Conservation (phyloP, 2,329 filamentous ascomycete genomes). For the Botrytis porri region DNA sequence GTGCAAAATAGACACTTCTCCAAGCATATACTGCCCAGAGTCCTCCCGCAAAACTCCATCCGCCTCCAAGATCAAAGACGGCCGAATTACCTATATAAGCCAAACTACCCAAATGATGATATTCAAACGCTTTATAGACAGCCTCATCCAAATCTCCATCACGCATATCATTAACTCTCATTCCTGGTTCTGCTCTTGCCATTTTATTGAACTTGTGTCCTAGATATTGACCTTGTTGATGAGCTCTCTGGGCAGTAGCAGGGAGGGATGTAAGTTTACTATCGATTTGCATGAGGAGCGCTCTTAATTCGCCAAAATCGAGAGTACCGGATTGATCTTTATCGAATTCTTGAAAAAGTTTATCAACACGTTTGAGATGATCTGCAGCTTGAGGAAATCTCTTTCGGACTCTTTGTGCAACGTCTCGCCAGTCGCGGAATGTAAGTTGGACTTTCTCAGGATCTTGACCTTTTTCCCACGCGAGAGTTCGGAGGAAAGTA, state of each 20-base stretch:
- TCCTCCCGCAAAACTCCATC: slow-evolving; percentile 75
- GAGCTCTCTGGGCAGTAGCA: slow-evolving; percentile 91
- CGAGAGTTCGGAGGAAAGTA: slow-evolving; percentile 81
- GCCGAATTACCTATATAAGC: slow-evolving; percentile 97
- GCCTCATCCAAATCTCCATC: slow-evolving; percentile 91
- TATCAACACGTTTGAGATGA: slow-evolving; percentile 86
- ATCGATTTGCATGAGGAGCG: slow-evolving; percentile 89
- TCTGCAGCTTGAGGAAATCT: slow-evolving; percentile 87
- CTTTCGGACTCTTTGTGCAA: slow-evolving; percentile 79
- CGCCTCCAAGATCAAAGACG: slow-evolving; percentile 82
- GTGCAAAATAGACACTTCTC: slow-evolving; percentile 94
- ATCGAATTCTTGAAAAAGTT: slow-evolving; percentile 88
- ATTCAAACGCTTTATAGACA: slow-evolving; percentile 92
- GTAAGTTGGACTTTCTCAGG: slow-evolving; percentile 83
- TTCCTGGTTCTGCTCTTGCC: slow-evolving; percentile 70
- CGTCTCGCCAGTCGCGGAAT: slow-evolving; percentile 82
- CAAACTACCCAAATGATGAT: slow-evolving; percentile 84
- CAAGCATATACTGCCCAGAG: slow-evolving; percentile 93
- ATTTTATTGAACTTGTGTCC: slow-evolving; percentile 93
- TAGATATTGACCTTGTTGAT: slow-evolving; percentile 93
- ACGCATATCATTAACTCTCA: slow-evolving; percentile 74
- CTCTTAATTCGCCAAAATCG: slow-evolving; percentile 86
- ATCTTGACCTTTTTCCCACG: slow-evolving; percentile 88
- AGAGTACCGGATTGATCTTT: slow-evolving; percentile 89
- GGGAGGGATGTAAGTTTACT: slow-evolving; percentile 90